Evolutionary conservation across 257 asterid genomes (phyloP).

Genomic region (Ajuga chamaepitys): DNA sequence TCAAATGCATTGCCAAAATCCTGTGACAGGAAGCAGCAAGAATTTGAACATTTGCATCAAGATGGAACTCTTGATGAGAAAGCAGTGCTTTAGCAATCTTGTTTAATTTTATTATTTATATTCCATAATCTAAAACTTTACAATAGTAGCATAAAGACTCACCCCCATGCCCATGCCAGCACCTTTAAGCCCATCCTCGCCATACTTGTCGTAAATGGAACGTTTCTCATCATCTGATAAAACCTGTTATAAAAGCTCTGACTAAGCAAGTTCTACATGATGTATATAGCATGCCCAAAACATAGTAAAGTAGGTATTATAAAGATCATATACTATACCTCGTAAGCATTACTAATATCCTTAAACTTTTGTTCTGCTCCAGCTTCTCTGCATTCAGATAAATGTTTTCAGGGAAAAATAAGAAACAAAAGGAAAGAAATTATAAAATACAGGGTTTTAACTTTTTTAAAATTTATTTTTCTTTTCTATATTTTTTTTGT

Average conservation of each 20-base stretch:
- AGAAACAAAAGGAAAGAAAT: too few relatives aligned
- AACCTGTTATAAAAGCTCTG: conserved; percentile 43
- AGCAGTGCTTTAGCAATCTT: not conserved
- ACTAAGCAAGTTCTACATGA: not conserved
- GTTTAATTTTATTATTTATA: too few relatives aligned
- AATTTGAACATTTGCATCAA: conserved; percentile 3
- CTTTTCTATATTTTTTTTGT: not conserved
- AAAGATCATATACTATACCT: conserved; percentile 40
- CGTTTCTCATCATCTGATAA: conserved; percentile 94
- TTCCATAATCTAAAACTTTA: not conserved
- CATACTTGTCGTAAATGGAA: conserved; percentile 84
- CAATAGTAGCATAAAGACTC: conserved; percentile 30
- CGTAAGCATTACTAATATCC: conserved; percentile 96
- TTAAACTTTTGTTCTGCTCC: conserved; percentile 89
- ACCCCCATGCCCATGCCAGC: conserved; percentile 92
- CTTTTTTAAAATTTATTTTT: too few relatives aligned
- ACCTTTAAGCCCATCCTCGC: conserved; percentile 99
- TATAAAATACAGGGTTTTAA: too few relatives aligned
- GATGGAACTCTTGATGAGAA: not conserved
- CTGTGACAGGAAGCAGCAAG: conserved; percentile 31
- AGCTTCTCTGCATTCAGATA: conserved; percentile 60
- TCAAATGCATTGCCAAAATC: conserved; percentile 91
- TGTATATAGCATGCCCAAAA: not conserved
- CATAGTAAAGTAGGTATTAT: not conserved
- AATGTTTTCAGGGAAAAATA: not conserved